Percentiles rank a stretch among this genome's conserved stretches.
Evolutionary conservation across 305 asterid species (phyloP).

Genomic region (Fraxinus dipetala): DNA sequence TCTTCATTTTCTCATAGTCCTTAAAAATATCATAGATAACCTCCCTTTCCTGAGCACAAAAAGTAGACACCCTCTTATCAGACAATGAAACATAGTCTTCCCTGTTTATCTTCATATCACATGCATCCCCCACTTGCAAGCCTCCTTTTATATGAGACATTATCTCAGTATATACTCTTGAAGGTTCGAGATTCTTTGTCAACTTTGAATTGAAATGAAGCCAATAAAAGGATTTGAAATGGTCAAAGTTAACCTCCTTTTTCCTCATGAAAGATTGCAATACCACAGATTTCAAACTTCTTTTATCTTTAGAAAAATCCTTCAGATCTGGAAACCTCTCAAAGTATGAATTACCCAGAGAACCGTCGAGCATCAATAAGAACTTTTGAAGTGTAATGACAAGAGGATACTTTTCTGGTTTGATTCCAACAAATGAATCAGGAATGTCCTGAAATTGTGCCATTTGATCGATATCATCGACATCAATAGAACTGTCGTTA

Average conservation of each 20-base stretch:
- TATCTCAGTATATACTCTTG: slow-evolving; percentile 63
- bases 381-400: slow-evolving; percentile 60
- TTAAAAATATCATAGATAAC: slow-evolving; percentile 53
- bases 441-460: slow-evolving; percentile 50
- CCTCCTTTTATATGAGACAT: slow-evolving; percentile 79
- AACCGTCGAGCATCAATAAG: slow-evolving; percentile 65
- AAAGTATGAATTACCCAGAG: slow-evolving; percentile 51
- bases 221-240: slow-evolving; percentile 55
- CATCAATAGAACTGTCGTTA: slow-evolving; percentile 20
- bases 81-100: slow-evolving; percentile 47
- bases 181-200: slow-evolving; percentile 54
- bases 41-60: slow-evolving; percentile 37
- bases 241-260: slow-evolving; percentile 64
- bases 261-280: slow-evolving; percentile 45
- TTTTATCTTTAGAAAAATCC: slow-evolving; percentile 23
- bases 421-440: slow-evolving; percentile 46
- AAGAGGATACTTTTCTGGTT: slow-evolving; percentile 45
- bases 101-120: slow-evolving; percentile 23
- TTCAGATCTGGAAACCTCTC: slow-evolving; percentile 43
- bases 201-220: slow-evolving; percentile 49
- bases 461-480: slow-evolving; percentile 48
- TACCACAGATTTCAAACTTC: slow-evolving; percentile 37
- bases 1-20: slow-evolving; percentile 64
- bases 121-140: slow-evolving; percentile 32
- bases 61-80: slow-evolving; percentile 47